phyloP scores from a whole-genome alignment of 2,329 filamentous ascomycete genomes.

The Lomentospora prolificans region DNA sequence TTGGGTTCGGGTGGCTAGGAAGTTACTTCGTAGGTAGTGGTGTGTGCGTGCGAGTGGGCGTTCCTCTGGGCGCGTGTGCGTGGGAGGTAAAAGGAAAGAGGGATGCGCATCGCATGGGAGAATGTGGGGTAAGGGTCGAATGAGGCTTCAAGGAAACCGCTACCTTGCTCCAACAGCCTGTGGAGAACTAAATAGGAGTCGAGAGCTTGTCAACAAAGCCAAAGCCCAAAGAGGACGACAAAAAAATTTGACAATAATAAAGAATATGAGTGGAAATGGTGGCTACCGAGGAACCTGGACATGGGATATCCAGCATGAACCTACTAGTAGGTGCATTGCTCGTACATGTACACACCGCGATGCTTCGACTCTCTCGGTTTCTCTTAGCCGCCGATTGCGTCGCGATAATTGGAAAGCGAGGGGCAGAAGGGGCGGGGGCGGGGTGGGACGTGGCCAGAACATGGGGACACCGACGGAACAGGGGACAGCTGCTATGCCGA shows the following conservation, averaged over 20 bases:
- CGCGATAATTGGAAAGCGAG: slow-evolving; percentile 3
- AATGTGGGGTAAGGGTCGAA: neutral
- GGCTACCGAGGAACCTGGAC: neutral
- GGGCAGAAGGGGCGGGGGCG: neutral
- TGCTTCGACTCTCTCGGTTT: neutral
- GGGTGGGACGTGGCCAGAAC: neutral
- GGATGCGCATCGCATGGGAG: neutral
- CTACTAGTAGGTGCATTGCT: neutral
- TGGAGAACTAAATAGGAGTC: neutral
- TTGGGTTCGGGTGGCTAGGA: neutral
- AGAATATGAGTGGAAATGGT: neutral
- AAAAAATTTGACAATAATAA: neutral
- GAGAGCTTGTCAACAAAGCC: neutral
- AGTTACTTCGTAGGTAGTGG: neutral
- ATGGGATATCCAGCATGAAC: neutral
- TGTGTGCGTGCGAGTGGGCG: neutral
- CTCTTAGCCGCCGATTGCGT: slow-evolving; percentile 3
- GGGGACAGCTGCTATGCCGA: neutral
- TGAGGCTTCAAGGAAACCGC: neutral
- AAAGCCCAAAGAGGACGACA: neutral
- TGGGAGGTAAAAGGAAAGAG: neutral
- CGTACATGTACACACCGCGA: neutral
- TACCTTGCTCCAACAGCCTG: neutral
- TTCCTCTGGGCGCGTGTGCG: neutral
- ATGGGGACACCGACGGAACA: neutral